Base-by-base conservation (phyloP, 192 early-diverging fungal genomes). In the Geranomyces michiganensis region DNA sequence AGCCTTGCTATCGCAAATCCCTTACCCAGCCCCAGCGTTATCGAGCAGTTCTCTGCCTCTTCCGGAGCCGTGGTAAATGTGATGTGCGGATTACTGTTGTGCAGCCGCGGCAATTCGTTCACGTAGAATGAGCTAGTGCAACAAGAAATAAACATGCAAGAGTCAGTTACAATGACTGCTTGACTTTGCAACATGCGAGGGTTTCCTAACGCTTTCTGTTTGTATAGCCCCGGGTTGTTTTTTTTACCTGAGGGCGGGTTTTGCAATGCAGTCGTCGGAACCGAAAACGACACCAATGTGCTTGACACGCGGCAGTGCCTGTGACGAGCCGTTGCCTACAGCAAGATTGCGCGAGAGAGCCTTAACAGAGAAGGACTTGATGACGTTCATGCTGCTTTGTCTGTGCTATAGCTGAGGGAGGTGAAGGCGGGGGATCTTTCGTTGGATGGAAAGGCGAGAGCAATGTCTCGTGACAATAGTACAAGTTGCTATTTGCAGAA, bases 71-170 rank as follows among this genome's bases (percentile, higher is more conserved):
- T 72, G 29, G 51, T 21, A 55, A 71, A 65, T 31, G 48, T 60
- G 45, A 67, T 67, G 67, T 53, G 41, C n/a, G 72, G 62, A 51
- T 77, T 67, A 55, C 33, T 17, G 33, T 36, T 13, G 61, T 77
- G 61, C 10, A 68, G 55, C 9, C 71, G 46, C 22, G 71, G 71
- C n/a, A 73, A 55, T 55, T 73, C 71, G 62, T 73, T 73, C n/a
- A 67, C 67, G 66, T 73, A 77, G 43, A 73, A 62, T 14, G 71
- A 77, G 27, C 71, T 73, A 21, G 10, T 41, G 36, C n/a, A n/a
- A n/a, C n/a, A n/a, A n/a, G 13, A 12, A 6, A 61, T 22, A 36
- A 29, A 68, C 19, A 56, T 27, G 19, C 64, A n/a, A 56, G 27
- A 14, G 41, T 29, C n/a, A 66, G 22, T 0, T 33, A 32, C 14